A percentile compares a stretch with the other conserved stretches of the same genome.
phyloP scores from a whole-genome alignment of 192 early-diverging fungal genomes.

The Mortierella alpina region DNA sequence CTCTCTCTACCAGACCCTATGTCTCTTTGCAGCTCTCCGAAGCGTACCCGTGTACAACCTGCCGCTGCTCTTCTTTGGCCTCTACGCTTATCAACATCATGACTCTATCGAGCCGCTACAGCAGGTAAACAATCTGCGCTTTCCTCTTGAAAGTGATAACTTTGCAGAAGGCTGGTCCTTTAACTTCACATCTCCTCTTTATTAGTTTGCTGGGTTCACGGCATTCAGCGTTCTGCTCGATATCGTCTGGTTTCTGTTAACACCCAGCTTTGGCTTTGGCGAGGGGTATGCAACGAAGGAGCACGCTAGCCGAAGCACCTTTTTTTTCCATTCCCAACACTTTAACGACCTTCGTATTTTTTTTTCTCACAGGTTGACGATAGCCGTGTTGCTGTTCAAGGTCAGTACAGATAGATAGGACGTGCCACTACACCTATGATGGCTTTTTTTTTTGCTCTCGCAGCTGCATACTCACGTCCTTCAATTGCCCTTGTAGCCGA shows the following conservation, averaged over 20 bases:
- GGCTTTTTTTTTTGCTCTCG: neutral
- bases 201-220: slow-evolving; percentile 59
- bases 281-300: slow-evolving; percentile 54
- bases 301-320: neutral
- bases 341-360: slow-evolving; percentile 1
- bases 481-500: slow-evolving; percentile 36
- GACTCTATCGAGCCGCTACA: slow-evolving; percentile 64
- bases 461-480: no score
- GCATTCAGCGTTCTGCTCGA: slow-evolving; percentile 61
- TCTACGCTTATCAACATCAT: slow-evolving; percentile 62
- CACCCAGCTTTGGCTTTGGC: slow-evolving; percentile 51
- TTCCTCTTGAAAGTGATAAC: neutral
- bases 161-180: neutral
- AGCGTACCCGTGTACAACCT: slow-evolving; percentile 62
- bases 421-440: neutral
- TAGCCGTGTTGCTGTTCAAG: slow-evolving; percentile 28
- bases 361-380: slow-evolving; percentile 30
- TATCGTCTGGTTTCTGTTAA: slow-evolving; percentile 59
- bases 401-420: slow-evolving; percentile 10
- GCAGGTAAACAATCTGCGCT: slow-evolving; percentile 36
- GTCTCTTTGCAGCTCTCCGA: slow-evolving; percentile 59
- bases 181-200: neutral
- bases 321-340: neutral
- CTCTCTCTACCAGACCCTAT: slow-evolving; percentile 45
- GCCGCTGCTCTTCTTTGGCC: slow-evolving; percentile 64